phyloP scores from a whole-genome alignment of 2,329 filamentous ascomycete species.

The Colletotrichum sp. region DNA sequence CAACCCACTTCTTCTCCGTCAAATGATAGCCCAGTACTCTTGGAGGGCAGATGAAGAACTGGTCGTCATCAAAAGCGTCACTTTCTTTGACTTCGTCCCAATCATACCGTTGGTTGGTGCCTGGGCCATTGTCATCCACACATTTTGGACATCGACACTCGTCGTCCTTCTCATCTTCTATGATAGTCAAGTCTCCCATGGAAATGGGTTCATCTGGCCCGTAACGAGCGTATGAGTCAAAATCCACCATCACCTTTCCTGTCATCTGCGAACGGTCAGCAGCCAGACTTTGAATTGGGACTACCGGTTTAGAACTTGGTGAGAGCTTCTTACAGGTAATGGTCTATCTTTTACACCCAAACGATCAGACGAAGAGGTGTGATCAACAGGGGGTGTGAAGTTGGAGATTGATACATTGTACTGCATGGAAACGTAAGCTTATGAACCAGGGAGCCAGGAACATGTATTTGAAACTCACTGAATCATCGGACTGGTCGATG shows the following conservation, averaged over 20 bases:
- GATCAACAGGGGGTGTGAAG: no score
- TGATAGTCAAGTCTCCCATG: neutral
- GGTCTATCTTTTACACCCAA: no score
- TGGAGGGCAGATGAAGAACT: neutral
- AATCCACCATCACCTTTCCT: neutral
- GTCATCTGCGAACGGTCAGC: neutral
- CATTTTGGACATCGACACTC: neutral
- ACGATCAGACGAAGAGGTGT: no score
- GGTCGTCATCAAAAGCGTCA: neutral
- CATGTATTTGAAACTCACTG: neutral
- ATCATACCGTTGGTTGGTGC: neutral
- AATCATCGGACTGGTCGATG: neutral
- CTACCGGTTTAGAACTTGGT: no score
- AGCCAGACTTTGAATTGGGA: no score
- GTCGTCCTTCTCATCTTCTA: neutral
- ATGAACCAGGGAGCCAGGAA: no score
- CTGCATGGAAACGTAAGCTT: no score
- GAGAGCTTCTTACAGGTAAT: no score
- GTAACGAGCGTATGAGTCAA: neutral
- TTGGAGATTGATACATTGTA: no score
- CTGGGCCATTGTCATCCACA: neutral
- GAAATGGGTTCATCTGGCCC: neutral
- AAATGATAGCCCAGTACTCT: neutral
- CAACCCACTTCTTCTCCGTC: neutral
- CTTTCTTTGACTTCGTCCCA: neutral